Evolutionary conservation across 192 early-diverging fungal species (phyloP).

Genomic region (Phycomyces blakesleeanus): DNA sequence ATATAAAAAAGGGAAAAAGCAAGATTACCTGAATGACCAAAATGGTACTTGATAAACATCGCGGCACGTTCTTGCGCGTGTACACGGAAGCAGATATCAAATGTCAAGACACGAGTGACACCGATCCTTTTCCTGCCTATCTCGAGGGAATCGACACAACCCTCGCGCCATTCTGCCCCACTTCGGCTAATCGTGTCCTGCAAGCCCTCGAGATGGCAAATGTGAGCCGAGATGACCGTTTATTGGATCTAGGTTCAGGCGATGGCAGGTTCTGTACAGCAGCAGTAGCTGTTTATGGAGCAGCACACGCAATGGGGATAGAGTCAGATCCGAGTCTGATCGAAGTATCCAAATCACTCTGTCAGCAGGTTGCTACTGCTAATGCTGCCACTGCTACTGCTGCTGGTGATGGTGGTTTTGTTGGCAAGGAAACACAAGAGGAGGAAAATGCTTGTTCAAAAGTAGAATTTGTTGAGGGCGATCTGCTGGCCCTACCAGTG

Average conservation of each 20-base stretch:
- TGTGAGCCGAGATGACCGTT: constrained; percentile 31
- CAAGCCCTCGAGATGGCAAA: constrained; percentile 44
- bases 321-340: constrained; percentile 49
- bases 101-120: constrained; percentile 17
- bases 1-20: too few relatives aligned
- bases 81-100: constrained; percentile 15
- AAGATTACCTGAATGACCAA: too few relatives aligned
- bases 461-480: constrained; percentile 38
- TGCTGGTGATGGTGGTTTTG: too few relatives aligned
- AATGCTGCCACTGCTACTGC: too few relatives aligned
- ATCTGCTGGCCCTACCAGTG: constrained; percentile 33
- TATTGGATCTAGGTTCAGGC: constrained; percentile 59
- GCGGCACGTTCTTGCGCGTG: constrained; percentile 14
- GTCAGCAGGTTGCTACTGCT: constrained; percentile 31
- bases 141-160: constrained; percentile 51
- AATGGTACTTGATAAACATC: too few relatives aligned
- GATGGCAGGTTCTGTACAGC: constrained; percentile 56
- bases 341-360: constrained; percentile 36
- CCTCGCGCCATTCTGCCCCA: constrained; percentile 55
- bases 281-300: constrained; percentile 41
- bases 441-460: too few relatives aligned
- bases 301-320: constrained; percentile 42
- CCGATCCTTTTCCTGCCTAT: constrained; percentile 47
- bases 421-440: too few relatives aligned
- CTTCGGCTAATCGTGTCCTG: constrained; percentile 48